Conservation (phyloP, 2,329 filamentous ascomycete genomes). For the Pseudohalonectria lignicola region DNA sequence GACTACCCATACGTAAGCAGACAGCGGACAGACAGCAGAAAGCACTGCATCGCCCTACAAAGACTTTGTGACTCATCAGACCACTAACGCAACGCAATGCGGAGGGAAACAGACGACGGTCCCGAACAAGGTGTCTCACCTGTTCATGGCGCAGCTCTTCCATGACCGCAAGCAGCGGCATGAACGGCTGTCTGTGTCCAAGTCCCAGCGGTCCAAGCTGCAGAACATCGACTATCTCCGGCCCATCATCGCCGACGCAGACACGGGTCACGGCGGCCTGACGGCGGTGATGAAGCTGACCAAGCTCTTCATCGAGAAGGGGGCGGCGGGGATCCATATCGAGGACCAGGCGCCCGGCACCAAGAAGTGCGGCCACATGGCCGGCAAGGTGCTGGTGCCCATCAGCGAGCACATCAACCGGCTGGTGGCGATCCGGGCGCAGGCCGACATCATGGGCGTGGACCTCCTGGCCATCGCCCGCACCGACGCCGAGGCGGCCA, state of each 20-base stretch:
- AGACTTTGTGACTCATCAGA: too few species aligned
- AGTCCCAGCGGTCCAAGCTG: constrained; percentile 59
- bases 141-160: constrained; percentile 98
- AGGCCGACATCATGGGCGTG: constrained; percentile 95
- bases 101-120: constrained; percentile 64
- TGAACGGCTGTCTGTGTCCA: constrained; percentile 72
- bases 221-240: constrained; percentile 87
- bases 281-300: constrained; percentile 99
- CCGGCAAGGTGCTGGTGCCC: constrained; percentile 92
- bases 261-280: constrained; percentile 92
- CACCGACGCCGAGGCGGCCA: constrained; percentile 95
- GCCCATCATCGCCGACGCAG: constrained; percentile 91
- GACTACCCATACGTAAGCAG: constrained; percentile 68
- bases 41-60: background rate
- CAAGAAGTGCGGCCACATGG: constrained; percentile 99
- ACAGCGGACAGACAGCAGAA: background rate
- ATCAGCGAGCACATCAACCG: constrained; percentile 98
- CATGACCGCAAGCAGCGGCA: constrained; percentile 98
- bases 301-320: constrained; percentile 93
- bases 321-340: constrained; percentile 95
- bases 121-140: constrained; percentile 93
- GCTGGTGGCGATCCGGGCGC: constrained; percentile 88
- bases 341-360: constrained; percentile 97
- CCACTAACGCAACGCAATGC: too few species aligned
- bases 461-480: constrained; percentile 87